Evolutionary conservation across 2,329 filamentous ascomycete species (phyloP), one percentile per base, ranked within the genome.

Genomic region (Exophiala spinifera): DNA sequence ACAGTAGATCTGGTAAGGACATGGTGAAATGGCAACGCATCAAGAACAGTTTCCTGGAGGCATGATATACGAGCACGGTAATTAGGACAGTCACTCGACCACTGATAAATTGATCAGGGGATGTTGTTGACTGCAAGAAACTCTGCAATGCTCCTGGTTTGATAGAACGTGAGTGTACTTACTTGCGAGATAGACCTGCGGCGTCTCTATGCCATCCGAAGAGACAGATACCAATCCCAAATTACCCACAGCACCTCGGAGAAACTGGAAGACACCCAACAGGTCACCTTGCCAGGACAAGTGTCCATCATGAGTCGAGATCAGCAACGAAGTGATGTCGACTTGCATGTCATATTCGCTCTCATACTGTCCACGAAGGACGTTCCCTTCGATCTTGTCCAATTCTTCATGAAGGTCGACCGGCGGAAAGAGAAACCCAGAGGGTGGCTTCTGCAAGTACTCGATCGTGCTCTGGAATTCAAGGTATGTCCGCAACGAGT

Each of bases 301-400:
- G 63, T 89, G 86, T 1, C 84, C 83, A 64, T 89, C 85, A 61
- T 87, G 83, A 3, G 81, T 79, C 1, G 72, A 73, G 20, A 75
- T 74, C 33, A 84, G 72, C 6, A 81, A 68, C 33, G 74, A 68
- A 53, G 79, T 78, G 2, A 88, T 71, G 23, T 80, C 79, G 6
- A 70, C 57, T 61, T 82, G 77, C 59, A 83, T 81, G 6, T 78
- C 75, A 63, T 78, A 81, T 61, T 84, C 80, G 64, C 74, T 79
- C 3, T 68, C 64, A 61, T 78, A 84, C 2, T 67, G 34, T 15
- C 73, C 72, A 2, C 64, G 66, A 19, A 65, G 58, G 3, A 76
- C 72, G 14, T 75, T 79, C 4, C 66, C 55, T 39, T 70, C 68
- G 46, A 84, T 77, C 8, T 67, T 65, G 49, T 76, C 71, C 4